A percentile compares a stretch with the other conserved stretches of the same genome.
These are phyloP conservation scores for Sporothrix brasiliensis DNA, from an alignment of 2,329 filamentous ascomycete genomes.

Conservation along the genomic window DNA sequence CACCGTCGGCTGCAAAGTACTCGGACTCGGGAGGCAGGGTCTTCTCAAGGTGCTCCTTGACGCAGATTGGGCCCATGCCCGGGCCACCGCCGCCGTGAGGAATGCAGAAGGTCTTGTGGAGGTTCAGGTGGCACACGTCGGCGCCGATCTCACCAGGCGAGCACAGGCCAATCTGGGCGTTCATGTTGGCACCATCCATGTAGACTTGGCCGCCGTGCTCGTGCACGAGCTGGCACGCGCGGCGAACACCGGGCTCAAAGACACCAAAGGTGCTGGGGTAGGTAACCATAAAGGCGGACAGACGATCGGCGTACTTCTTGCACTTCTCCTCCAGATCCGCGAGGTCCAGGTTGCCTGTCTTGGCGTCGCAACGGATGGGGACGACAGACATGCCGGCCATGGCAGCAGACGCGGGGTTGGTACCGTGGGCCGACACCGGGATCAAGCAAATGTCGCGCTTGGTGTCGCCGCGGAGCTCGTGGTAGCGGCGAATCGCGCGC, in stretches of 20 bases:
- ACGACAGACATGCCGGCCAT: constrained; percentile 97
- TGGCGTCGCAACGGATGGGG: constrained; percentile 83
- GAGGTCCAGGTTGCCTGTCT: constrained; percentile 87
- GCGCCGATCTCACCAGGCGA: constrained; percentile 94
- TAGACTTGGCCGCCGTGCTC: constrained; percentile 89
- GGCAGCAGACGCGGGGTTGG: constrained; percentile 90
- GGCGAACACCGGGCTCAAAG: constrained; percentile 86
- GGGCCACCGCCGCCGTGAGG: constrained; percentile 93
- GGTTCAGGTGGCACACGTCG: constrained; percentile 94
- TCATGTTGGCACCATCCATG: constrained; percentile 99
- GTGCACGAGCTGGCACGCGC: constrained; percentile 84
- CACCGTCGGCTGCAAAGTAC: constrained; percentile 33
- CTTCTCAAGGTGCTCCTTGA: constrained; percentile 75
- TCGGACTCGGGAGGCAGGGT: constrained; percentile 64
- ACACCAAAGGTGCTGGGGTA: constrained; percentile 95
- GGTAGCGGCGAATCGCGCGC: constrained; percentile 82
- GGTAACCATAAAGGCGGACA: constrained; percentile 94
- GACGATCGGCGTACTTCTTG: constrained; percentile 79
- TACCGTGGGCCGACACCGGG: constrained; percentile 91
- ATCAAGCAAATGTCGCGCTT: constrained; percentile 92
- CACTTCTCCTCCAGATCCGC: constrained; percentile 85
- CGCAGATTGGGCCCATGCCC: constrained; percentile 90
- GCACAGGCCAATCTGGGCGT: constrained; percentile 93
- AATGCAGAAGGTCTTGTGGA: constrained; percentile 99
- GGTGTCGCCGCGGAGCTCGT: constrained; percentile 66